These are phyloP conservation scores for Suillus decipiens DNA, from an alignment of 768 basidiomycete genomes.

Conservation along the genomic window DNA sequence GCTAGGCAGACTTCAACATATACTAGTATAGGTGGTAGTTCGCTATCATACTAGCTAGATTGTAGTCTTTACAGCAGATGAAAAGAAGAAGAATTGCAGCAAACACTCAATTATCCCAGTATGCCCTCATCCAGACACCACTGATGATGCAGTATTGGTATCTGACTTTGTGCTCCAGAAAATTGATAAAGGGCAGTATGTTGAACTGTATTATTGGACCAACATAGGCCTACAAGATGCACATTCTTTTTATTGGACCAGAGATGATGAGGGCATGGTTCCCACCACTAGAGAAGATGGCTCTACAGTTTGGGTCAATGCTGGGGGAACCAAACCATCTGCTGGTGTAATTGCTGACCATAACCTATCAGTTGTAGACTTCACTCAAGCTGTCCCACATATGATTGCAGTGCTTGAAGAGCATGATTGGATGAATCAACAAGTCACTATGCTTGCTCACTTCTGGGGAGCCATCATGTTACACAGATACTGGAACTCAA, in stretches of 20 bases:
- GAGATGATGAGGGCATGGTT: background rate
- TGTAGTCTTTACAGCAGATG: too few relatives aligned
- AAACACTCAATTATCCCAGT: too few relatives aligned
- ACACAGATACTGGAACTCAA: background rate
- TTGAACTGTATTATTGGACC: background rate
- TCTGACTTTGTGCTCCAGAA: background rate
- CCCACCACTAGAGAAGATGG: background rate
- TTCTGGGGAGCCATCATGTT: background rate
- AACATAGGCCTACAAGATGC: fast-evolving
- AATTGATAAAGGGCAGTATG: background rate
- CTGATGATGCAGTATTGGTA: background rate
- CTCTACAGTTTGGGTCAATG: background rate
- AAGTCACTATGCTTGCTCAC: fast-evolving
- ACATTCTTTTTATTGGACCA: background rate
- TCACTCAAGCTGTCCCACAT: background rate
- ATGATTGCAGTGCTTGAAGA: background rate
- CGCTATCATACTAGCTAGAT: too few relatives aligned
- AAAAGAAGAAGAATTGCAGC: too few relatives aligned
- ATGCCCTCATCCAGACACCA: too few relatives aligned
- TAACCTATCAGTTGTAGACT: too few relatives aligned
- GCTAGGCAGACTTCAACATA: too few relatives aligned
- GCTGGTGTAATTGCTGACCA: too few relatives aligned
- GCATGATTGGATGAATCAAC: background rate
- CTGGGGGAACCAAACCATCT: too few relatives aligned
- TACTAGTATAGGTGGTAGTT: too few relatives aligned